phyloP scores from a whole-genome alignment of 441 rosid genomes.

The Omphalea diandra region DNA sequence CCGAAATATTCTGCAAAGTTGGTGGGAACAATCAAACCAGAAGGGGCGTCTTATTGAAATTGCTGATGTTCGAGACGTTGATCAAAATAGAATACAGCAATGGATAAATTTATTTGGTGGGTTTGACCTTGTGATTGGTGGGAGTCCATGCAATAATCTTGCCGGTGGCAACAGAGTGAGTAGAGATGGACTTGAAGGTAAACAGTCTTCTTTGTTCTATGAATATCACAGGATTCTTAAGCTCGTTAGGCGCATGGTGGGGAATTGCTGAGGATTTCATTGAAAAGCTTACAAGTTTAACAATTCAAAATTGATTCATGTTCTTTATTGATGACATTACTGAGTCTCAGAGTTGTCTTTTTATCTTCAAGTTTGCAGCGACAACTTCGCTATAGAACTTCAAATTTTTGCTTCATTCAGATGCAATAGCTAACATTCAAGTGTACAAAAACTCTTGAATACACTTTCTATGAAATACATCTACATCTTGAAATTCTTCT shows the following conservation, averaged over 20 bases:
- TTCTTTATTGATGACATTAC: no score
- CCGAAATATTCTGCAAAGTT: constrained; percentile 45
- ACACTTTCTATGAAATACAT: background rate
- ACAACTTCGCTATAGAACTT: background rate
- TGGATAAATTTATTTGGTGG: constrained; percentile 25
- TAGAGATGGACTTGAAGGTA: constrained; percentile 37
- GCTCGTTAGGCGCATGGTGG: background rate
- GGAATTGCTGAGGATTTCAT: background rate
- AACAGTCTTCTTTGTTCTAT: constrained; percentile 19
- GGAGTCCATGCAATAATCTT: constrained; percentile 39
- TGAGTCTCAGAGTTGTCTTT: no score
- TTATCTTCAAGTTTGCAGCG: background rate
- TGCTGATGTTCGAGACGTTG: constrained; percentile 26
- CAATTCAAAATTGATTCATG: background rate
- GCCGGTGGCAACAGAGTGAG: constrained; percentile 31
- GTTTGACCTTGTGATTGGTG: constrained; percentile 39
- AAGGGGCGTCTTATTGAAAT: constrained; percentile 48
- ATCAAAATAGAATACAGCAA: constrained; percentile 10
- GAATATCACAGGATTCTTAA: constrained; percentile 10
- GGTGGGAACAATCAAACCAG: constrained; percentile 68
- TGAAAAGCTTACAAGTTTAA: background rate
- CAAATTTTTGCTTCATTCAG: background rate
- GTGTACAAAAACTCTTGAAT: background rate
- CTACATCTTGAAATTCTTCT: background rate
- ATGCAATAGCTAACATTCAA: background rate